These are phyloP conservation scores for Sphaceloma murrayae DNA, from an alignment of 2,329 filamentous ascomycete species.

Conservation along the genomic window DNA sequence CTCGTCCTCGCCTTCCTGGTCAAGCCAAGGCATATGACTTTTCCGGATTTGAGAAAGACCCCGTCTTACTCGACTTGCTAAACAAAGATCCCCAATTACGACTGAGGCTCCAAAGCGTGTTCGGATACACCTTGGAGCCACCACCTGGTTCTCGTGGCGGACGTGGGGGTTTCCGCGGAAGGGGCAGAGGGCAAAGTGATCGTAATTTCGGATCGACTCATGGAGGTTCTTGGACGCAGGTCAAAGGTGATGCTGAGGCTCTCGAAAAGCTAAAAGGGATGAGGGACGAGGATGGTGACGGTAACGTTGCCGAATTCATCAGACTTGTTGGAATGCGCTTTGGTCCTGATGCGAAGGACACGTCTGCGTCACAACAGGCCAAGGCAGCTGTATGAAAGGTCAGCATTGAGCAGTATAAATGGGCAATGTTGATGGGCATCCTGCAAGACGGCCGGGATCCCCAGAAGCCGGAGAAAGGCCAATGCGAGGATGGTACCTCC, in stretches of 20 bases:
- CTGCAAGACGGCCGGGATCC: too few relatives aligned
- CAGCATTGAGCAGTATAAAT: too few relatives aligned
- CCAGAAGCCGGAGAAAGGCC: too few relatives aligned
- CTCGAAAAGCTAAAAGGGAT: conserved; percentile 24
- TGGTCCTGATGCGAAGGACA: conserved; percentile 18
- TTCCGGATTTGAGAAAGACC: conserved; percentile 26
- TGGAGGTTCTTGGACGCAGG: conserved; percentile 30
- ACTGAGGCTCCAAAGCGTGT: conserved; percentile 28
- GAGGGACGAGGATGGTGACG: conserved; percentile 27
- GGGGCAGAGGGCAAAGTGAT: conserved; percentile 11
- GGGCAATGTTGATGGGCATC: too few relatives aligned
- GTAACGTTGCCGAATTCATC: conserved; percentile 36
- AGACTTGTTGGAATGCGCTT: conserved; percentile 37
- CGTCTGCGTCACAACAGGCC: too few relatives aligned
- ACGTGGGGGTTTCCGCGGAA: conserved; percentile 20
- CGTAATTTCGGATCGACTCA: conserved; percentile 17
- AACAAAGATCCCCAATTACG: conserved; percentile 28
- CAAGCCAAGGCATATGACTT: conserved; percentile 23
- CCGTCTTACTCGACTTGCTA: conserved; percentile 28
- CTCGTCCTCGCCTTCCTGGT: neutral
- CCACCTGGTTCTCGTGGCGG: conserved; percentile 21
- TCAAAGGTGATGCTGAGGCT: conserved; percentile 31
- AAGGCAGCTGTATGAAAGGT: too few relatives aligned
- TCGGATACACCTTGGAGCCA: conserved; percentile 30
- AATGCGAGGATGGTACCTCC: too few relatives aligned